These are phyloP conservation scores for Biscogniauxia marginata DNA, from an alignment of 2,329 filamentous ascomycete genomes.

Conservation along the genomic window DNA sequence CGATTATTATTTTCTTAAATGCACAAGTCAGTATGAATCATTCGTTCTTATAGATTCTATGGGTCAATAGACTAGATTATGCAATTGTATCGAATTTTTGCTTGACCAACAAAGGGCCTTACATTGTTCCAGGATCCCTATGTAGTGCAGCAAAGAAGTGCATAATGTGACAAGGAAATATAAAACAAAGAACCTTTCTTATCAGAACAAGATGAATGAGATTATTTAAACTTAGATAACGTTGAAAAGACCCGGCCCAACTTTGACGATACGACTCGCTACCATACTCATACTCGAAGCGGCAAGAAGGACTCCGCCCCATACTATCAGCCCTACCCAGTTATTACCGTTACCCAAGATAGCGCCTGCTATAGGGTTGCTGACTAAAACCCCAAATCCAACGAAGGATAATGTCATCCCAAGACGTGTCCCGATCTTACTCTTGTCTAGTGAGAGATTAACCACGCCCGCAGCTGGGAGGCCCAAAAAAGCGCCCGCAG, in stretches of 20 bases:
- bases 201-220: too few species aligned
- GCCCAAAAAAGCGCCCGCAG: conserved; percentile 14
- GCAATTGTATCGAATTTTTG: too few species aligned
- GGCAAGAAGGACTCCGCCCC: conserved; percentile 14
- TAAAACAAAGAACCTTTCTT: too few species aligned
- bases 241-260: neutral
- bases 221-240: neutral
- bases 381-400: conserved; percentile 16
- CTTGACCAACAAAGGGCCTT: too few species aligned
- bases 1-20: neutral
- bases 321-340: conserved; percentile 16
- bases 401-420: conserved; percentile 18
- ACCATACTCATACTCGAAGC: conserved; percentile 10
- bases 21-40: too few species aligned
- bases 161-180: too few species aligned
- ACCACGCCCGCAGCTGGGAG: conserved; percentile 15
- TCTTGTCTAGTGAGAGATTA: conserved; percentile 13
- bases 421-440: conserved; percentile 19
- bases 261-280: conserved; percentile 11
- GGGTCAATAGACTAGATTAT: too few species aligned
- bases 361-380: conserved; percentile 20
- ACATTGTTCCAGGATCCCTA: too few species aligned
- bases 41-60: neutral
- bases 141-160: too few species aligned
- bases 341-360: conserved; percentile 12